A percentile compares a stretch with the other conserved stretches of the same genome.
Conservation (phyloP, 2,329 filamentous ascomycete species). For the Pseudodiploospora longispora region DNA sequence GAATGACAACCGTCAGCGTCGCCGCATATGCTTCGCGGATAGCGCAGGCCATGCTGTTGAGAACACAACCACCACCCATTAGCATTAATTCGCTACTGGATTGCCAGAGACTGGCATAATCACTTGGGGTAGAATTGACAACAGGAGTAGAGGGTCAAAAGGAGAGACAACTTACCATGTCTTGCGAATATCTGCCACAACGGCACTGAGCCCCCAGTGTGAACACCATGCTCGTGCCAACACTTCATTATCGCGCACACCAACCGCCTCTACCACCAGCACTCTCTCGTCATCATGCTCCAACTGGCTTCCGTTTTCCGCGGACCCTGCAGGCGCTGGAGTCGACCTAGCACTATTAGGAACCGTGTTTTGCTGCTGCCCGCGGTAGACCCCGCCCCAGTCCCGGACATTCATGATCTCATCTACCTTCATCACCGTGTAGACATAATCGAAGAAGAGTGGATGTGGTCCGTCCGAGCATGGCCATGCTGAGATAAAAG, state of each 20-base stretch:
- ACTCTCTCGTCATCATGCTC: slow-evolving; percentile 55
- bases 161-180: slow-evolving; percentile 48
- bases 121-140: slow-evolving; percentile 8
- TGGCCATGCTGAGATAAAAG: slow-evolving; percentile 58
- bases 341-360: slow-evolving; percentile 26
- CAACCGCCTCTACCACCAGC: slow-evolving; percentile 64
- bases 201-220: slow-evolving; percentile 63
- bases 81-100: background rate
- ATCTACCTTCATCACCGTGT: slow-evolving; percentile 51
- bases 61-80: background rate
- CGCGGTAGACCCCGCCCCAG: slow-evolving; percentile 47
- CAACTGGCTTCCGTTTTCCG: slow-evolving; percentile 10
- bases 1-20: slow-evolving; percentile 62
- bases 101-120: background rate
- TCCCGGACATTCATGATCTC: slow-evolving; percentile 57
- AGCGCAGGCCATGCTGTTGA: slow-evolving; percentile 57
- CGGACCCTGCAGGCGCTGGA: slow-evolving; percentile 19
- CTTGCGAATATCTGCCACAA: slow-evolving; percentile 60
- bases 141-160: background rate
- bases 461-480: slow-evolving; percentile 58
- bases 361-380: slow-evolving; percentile 12
- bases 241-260: slow-evolving; percentile 67
- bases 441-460: slow-evolving; percentile 64
- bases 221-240: slow-evolving; percentile 70
- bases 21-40: slow-evolving; percentile 70